A percentile compares a stretch with the other conserved stretches of the same genome.
Conservation (phyloP, 352 stramenopile genomes). For the Phytophthora gonapodyides region DNA sequence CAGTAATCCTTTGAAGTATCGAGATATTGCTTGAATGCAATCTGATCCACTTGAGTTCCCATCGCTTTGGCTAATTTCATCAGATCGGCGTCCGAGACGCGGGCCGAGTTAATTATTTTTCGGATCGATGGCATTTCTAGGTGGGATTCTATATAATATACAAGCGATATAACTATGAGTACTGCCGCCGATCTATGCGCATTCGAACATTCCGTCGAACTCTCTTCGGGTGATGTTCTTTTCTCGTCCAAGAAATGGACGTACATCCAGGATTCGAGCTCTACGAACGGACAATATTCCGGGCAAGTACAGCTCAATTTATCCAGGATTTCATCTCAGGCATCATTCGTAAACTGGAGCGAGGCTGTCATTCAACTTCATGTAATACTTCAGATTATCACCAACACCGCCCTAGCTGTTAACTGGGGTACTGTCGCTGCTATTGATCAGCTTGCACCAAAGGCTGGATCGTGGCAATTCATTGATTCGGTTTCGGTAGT, state of each 20-base stretch:
- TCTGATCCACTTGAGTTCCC: constrained; percentile 8
- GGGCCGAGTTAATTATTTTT: constrained; percentile 13
- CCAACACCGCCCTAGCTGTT: no score
- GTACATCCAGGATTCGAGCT: constrained; percentile 16
- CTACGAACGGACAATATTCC: constrained; percentile 1
- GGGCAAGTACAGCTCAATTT: constrained; percentile 8
- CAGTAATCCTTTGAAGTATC: background rate
- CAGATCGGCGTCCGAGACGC: background rate
- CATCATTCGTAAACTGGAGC: constrained; percentile 1
- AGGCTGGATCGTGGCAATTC: no score
- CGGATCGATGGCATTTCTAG: background rate
- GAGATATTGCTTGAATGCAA: constrained; percentile 11
- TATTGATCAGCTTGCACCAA: no score
- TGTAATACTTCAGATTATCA: no score
- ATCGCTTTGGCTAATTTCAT: background rate
- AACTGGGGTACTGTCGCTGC: no score
- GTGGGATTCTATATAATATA: background rate
- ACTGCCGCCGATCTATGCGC: background rate
- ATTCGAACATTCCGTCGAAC: constrained; percentile 15
- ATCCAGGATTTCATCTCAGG: constrained; percentile 1
- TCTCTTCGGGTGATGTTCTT: constrained; percentile 1
- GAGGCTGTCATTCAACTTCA: constrained; percentile 3
- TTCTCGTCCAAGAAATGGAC: constrained; percentile 19
- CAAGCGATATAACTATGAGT: background rate
- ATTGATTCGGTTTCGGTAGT: no score